Evolutionary conservation across 129 eudicot genomes (phyloP), one percentile per base, ranked within the genome.

Genomic region (Pulicaria dysenterica): DNA sequence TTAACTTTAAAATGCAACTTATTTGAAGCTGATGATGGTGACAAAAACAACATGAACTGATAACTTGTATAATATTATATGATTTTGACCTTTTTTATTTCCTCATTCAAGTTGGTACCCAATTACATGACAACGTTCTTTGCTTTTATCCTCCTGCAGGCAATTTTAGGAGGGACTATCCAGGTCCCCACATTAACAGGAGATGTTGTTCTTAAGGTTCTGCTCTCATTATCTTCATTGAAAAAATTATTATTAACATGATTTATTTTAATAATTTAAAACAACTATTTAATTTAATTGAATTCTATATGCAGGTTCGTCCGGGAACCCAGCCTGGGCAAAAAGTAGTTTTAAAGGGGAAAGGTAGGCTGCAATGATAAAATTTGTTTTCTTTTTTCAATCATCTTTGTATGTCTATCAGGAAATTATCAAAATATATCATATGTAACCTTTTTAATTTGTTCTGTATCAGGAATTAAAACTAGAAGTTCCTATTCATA

Each of bases 281-380:
- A 31, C 10, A 43, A 8, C 3, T 50, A 43, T 5, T 63, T 31
- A 14, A 50, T 43, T 8, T 14, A 13, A 46, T 5, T 54, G 60
- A 2, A 11, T 62, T 63, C 15, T 39, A 34, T 65, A 54, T 65
- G 71, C 78, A 73, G 77, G 77, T 73, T 73, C 65, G 91, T 67
- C 85, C 97, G 44, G 97, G 96, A 58, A 86, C 97, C 59, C 96
- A 91, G 76, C 96, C 97, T 73, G 97, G 96, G 50, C 97, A 91
- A 72, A 91, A 91, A 81, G 97, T 91, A 56, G 93, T 91, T n/a
- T 74, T 91, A 62, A 88, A 80, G 77, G 88, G 80, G 62, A 75
- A 75, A 75, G 79, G 79, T 74, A 64, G 42, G 68, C 34, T 41
- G 14, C 40, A 40, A 62, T 62, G 45, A 73, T 12, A 13, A 41